Evolutionary conservation across 805 yeast species (phyloP), one percentile per base, ranked within the genome.

Genomic region (Ogataea degrootiae): DNA sequence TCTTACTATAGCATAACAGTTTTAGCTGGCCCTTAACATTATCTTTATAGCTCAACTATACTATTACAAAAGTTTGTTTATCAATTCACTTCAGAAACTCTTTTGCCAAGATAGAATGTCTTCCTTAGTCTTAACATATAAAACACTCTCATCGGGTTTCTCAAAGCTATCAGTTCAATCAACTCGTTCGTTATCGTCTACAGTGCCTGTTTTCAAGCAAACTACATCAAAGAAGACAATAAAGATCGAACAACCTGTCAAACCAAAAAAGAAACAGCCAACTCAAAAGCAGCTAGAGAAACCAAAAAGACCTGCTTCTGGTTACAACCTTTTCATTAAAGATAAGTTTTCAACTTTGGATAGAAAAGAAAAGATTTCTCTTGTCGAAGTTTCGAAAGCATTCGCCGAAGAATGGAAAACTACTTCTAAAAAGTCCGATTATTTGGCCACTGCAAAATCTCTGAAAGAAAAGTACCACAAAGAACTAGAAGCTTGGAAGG

Each of bases 401-500:
- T 53, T 52, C 42, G 58, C 59, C 16, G 35, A 45, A 21, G 52
- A 52, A 38, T 62, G 65, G 66, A 54, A 48, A 22, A 19, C 12
- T 3, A 55, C 55, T 29, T 23, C 65, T 5, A 52, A 48, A 3
- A 49, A 55, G 46, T 42, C 46, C 1, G 47, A 53, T 23, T 62
- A 52, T 41, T 23, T 36, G 5, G 34, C 23, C 21, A 21, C 42
- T 16, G 22, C 37, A 37, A 38, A 51, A 16, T 34, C 43, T 21
- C 46, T 47, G 21, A 35, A 37, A 21, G 55, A 38, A 14, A 29
- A 50, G 35, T 54, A 59, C 22, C 21, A 22, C 1, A 42, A 44
- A 19, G 54, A 46, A 4, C n/a, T 54, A 22, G 55, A 51, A 1
- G 60, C 50, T 2, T 63, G 67, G 67, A 52, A 50, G 19, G 50